Base-by-base conservation (phyloP, 2,329 filamentous ascomycete genomes). In the Blastomyces emzantsi region DNA sequence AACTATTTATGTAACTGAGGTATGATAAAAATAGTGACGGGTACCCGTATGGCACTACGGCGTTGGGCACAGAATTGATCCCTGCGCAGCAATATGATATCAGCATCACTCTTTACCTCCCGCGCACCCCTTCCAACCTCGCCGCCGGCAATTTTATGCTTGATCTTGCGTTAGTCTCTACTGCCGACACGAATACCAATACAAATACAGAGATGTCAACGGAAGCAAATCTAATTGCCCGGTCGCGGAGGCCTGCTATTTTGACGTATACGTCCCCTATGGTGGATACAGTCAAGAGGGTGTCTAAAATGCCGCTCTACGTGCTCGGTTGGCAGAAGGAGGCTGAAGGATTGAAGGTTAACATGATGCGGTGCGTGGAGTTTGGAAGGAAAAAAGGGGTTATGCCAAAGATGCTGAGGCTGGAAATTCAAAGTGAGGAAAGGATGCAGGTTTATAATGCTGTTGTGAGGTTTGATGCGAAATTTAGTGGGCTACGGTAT, bases 61-160 rank as follows among this genome's bases (percentile, higher is more conserved):
- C 74, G 22, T 73, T 87, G 15, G 73, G 75, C 13, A 69, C 79
- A 25, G 80, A 84, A 57, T 78, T 94, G 66, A 85, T 88, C 68
- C 80, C 85, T 22, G 81, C 85, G 57, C 93, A 97, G 74, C 83
- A 87, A 58, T 99, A 99, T 80, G 92, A 97, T 74, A 83, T 99
- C 52, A 82, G 84, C 5, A 81, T 97, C 1, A 81, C 85, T 28
- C 81, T 99, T 41, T 83, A 84, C 3, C 81, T 99, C 66, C 94
- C 94, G 22, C 86, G 88, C 51, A 94, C 90, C 2, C 86, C 85
- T 0, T 76, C 82, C 1, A 99, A 99, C 71, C 77, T 89, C 28
- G 83, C 83, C 1, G 83, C 84, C 17, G 94, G 94, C 36, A 97
- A 97, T 77, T 97, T 97, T 80, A 99, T 99, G 94, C 79, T 97